These are phyloP conservation scores for Aspergillus hancockii DNA, from an alignment of 495 filamentous ascomycete species.

Conservation along the genomic window DNA sequence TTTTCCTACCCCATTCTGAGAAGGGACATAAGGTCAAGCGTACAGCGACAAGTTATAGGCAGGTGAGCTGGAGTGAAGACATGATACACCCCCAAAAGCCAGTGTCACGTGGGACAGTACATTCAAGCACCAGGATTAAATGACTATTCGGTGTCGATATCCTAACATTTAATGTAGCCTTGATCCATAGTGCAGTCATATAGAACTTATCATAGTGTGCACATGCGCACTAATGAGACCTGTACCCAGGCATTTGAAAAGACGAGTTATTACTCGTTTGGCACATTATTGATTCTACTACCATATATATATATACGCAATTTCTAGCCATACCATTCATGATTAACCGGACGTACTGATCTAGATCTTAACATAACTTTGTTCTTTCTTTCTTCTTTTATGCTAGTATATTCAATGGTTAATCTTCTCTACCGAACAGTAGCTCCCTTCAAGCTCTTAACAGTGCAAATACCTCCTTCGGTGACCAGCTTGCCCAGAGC, in stretches of 20 bases:
- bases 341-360: background rate
- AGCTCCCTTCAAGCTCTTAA: slow-evolving; percentile 70
- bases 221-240: background rate
- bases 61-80: too few relatives aligned
- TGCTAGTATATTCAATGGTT: background rate
- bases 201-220: background rate
- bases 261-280: background rate
- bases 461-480: slow-evolving; percentile 71
- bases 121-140: too few relatives aligned
- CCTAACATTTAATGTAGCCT: too few relatives aligned
- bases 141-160: too few relatives aligned
- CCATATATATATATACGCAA: background rate
- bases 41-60: too few relatives aligned
- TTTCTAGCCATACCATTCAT: background rate
- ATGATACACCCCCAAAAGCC: too few relatives aligned
- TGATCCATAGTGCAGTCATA: too few relatives aligned
- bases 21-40: too few relatives aligned
- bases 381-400: slow-evolving; percentile 12
- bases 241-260: background rate
- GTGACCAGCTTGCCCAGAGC: slow-evolving; percentile 70
- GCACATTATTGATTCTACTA: background rate
- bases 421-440: slow-evolving; percentile 55
- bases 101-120: too few relatives aligned
- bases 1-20: too few relatives aligned
- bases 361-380: background rate